A percentile compares a stretch with the other conserved stretches of the same genome.
Evolutionary conservation across 2,329 filamentous ascomycete genomes (phyloP).

Genomic region (Botrytis deweyae): DNA sequence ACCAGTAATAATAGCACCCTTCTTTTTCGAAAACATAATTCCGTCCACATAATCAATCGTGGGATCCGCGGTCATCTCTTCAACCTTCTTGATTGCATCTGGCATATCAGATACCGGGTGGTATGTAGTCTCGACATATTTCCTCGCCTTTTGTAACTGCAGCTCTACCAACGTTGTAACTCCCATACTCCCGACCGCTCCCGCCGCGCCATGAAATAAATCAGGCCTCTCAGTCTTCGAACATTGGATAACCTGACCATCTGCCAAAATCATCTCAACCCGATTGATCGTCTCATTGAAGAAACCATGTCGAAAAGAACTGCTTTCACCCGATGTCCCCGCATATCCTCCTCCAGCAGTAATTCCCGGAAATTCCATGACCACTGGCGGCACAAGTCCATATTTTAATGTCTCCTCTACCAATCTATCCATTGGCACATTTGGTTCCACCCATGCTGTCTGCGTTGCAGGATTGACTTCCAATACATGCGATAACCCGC

Average conservation of each 20-base stretch:
- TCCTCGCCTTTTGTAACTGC: constrained; percentile 52
- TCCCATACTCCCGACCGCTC: constrained; percentile 59
- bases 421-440: constrained; percentile 66
- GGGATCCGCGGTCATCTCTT: constrained; percentile 37
- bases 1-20: constrained; percentile 56
- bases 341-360: constrained; percentile 67
- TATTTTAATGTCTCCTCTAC: constrained; percentile 55
- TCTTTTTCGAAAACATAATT: constrained; percentile 50
- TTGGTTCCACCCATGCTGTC: constrained; percentile 61
- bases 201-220: constrained; percentile 58
- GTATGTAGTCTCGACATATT: constrained; percentile 58
- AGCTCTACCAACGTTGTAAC: constrained; percentile 61
- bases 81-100: constrained; percentile 47
- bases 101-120: constrained; percentile 44
- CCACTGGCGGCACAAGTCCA: constrained; percentile 60
- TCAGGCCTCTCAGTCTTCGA: constrained; percentile 50
- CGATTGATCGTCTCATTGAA: constrained; percentile 63
- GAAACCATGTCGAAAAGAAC: constrained; percentile 63
- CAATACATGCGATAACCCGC: constrained; percentile 48
- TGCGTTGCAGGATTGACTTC: constrained; percentile 44
- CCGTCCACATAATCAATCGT: constrained; percentile 61
- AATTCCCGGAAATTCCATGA: constrained; percentile 72
- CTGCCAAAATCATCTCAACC: constrained; percentile 62
- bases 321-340: constrained; percentile 66
- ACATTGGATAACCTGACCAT: constrained; percentile 53